Evolutionary conservation across 2,329 filamentous ascomycete genomes (phyloP).

Genomic region (Graphilbum sp.): DNA sequence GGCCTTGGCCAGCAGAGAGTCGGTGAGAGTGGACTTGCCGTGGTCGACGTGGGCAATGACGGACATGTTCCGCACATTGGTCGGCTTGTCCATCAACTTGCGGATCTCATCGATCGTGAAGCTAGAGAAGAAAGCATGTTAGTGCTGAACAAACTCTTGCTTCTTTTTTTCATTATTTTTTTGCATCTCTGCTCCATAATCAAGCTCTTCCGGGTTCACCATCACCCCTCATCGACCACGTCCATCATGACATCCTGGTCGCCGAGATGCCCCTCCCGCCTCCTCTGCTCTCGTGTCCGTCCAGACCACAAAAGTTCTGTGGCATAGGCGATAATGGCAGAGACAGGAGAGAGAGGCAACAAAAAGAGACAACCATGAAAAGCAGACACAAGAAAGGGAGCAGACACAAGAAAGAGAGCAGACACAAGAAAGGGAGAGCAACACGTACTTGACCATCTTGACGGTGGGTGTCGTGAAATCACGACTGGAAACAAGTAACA

Average conservation of each 20-base stretch:
- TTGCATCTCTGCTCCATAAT: too few species aligned
- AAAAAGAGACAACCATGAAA: background rate
- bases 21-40: constrained; percentile 99
- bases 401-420: too few species aligned
- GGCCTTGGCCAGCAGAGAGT: constrained; percentile 96
- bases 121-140: constrained; percentile 35
- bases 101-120: constrained; percentile 96
- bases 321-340: too few species aligned
- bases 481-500: constrained; percentile 5
- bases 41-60: constrained; percentile 99
- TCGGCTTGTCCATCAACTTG: constrained; percentile 60
- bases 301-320: too few species aligned
- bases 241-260: too few species aligned
- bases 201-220: too few species aligned
- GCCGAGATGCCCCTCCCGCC: too few species aligned
- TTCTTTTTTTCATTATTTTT: too few species aligned
- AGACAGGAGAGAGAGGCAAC: background rate
- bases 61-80: constrained; percentile 41
- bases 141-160: too few species aligned
- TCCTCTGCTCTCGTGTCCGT: too few species aligned
- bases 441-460: constrained; percentile 99
- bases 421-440: background rate
- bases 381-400: background rate
- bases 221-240: too few species aligned
- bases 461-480: constrained; percentile 46